Percentiles rank a stretch among this genome's conserved stretches.
These are phyloP conservation scores for Phyllachora maydis DNA, from an alignment of 2,329 filamentous ascomycete genomes.

Conservation along the genomic window DNA sequence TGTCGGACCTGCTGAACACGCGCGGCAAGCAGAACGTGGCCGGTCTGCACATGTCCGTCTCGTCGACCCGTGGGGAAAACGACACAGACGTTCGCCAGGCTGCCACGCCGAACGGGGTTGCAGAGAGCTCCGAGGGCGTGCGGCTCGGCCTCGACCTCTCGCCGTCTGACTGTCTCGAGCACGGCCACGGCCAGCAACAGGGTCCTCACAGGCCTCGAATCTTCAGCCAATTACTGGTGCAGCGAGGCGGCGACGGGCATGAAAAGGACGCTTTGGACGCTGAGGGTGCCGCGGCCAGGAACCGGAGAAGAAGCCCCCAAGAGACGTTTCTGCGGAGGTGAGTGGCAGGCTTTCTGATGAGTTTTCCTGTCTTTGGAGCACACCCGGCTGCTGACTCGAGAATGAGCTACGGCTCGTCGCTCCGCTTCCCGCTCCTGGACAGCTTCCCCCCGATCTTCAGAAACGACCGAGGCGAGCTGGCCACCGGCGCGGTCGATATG, in stretches of 20 bases:
- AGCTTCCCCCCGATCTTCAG: slow-evolving; percentile 66
- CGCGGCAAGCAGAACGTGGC: slow-evolving; percentile 67
- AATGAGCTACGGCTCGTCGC: slow-evolving; percentile 24
- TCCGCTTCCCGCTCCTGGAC: slow-evolving; percentile 59
- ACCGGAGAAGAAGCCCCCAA: slow-evolving; percentile 7
- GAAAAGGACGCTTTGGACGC: too few species aligned
- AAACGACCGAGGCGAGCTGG: slow-evolving; percentile 13
- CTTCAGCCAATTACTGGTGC: slow-evolving; percentile 19
- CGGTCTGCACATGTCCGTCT: slow-evolving; percentile 47
- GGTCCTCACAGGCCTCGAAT: slow-evolving; percentile 13
- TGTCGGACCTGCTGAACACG: slow-evolving; percentile 48
- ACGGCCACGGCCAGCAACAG: slow-evolving; percentile 4
- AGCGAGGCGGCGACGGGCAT: too few species aligned
- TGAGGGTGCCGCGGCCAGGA: slow-evolving; percentile 10
- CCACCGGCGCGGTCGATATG: slow-evolving; percentile 22
- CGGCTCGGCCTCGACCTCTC: slow-evolving; percentile 18
- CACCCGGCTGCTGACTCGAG: slow-evolving; percentile 2
- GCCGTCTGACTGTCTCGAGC: slow-evolving; percentile 15
- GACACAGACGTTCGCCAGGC: slow-evolving; percentile 9
- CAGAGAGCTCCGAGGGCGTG: slow-evolving; percentile 6
- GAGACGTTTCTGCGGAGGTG: too few species aligned
- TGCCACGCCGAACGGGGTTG: not conserved
- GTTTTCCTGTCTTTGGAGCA: too few species aligned
- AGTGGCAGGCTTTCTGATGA: too few species aligned
- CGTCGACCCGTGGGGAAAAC: slow-evolving; percentile 10